Evolutionary conservation across 169 alveolate genomes (phyloP), one percentile per base, ranked within the genome.

Genomic region (Plasmodium blacklocki): DNA sequence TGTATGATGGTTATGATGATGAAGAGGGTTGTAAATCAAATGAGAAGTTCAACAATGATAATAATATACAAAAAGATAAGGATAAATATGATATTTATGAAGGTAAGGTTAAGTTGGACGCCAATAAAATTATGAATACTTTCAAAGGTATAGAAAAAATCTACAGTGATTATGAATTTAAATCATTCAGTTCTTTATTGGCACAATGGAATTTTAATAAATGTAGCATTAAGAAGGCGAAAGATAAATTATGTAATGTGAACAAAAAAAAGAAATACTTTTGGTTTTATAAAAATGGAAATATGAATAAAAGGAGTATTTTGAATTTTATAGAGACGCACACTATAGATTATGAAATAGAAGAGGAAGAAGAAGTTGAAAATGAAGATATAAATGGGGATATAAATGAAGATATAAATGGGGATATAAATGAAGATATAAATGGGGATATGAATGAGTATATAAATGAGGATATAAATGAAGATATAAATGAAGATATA

Each of bases 291-390:
- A 8, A 49, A 15, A 86, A 86, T 73, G 92, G 92, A 56, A 71
- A 62, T 72, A 66, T 86, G 54, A 86, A 72, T 70, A 86, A 72
- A 64, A 71, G 50, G 11, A 73, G 86, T 29, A 64, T 86, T 15
- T 60, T 86, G 87, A 86, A 86, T 52, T 86, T 86, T 54, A 86
- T 86, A 15, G 76, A 86, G 62, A 73, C 92, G 45, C 92, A 86
- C 52, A 86, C 88, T 11, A 73, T 86, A 12, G 92, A 86, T 43
- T 86, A 86, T 62, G 92, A 86, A 67, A 63, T 73, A 49, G 88
- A 86, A 62, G 47, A 39, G 47, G 73, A 62, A n/a, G 92, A 67
- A 2, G 92, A n/a, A 26, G 73, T 2, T 8, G 32, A 12, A 8
- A 54, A 62, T n/a, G 62, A 76, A 11, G 71, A 47, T 0, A 73